Evolutionary conservation across 129 eudicot genomes (phyloP).

Genomic region (Sambucus nigra): DNA sequence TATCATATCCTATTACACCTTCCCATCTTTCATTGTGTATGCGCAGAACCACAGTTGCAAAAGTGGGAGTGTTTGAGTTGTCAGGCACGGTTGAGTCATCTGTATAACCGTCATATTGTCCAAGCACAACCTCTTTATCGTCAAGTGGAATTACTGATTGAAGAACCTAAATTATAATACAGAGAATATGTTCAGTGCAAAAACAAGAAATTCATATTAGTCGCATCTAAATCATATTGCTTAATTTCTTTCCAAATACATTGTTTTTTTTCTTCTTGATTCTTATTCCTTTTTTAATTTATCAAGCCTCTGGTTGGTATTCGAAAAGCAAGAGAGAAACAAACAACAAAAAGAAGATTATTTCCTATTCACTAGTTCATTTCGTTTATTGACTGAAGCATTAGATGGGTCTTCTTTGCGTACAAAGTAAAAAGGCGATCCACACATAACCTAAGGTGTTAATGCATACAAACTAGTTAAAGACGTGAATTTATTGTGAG

Average conservation of each 20-base stretch:
- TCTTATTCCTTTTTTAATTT: background rate
- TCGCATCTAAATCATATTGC: too few relatives aligned
- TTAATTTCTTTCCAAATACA: background rate
- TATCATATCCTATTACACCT: constrained; percentile 32
- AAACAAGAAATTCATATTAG: background rate
- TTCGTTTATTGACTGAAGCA: background rate
- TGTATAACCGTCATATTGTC: constrained; percentile 87
- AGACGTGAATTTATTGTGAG: background rate
- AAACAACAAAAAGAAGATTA: background rate
- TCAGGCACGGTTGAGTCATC: constrained; percentile 96
- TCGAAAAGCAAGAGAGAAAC: background rate
- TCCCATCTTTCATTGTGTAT: constrained; percentile 99
- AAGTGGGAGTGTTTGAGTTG: constrained; percentile 90
- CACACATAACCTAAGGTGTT: background rate
- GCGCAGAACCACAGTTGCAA: constrained; percentile 74
- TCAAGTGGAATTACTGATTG: constrained; percentile 69
- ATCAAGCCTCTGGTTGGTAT: background rate
- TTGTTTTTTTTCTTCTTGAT: background rate
- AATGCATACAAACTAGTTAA: background rate
- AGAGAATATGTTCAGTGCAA: background rate
- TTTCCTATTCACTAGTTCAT: background rate
- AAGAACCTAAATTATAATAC: constrained; percentile 53
- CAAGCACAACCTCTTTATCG: constrained; percentile 93
- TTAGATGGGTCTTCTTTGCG: background rate
- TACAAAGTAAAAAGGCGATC: background rate